Evolutionary conservation across 768 basidiomycete genomes (phyloP), one percentile per base, ranked within the genome.

Genomic region (Tulasnella sp.): DNA sequence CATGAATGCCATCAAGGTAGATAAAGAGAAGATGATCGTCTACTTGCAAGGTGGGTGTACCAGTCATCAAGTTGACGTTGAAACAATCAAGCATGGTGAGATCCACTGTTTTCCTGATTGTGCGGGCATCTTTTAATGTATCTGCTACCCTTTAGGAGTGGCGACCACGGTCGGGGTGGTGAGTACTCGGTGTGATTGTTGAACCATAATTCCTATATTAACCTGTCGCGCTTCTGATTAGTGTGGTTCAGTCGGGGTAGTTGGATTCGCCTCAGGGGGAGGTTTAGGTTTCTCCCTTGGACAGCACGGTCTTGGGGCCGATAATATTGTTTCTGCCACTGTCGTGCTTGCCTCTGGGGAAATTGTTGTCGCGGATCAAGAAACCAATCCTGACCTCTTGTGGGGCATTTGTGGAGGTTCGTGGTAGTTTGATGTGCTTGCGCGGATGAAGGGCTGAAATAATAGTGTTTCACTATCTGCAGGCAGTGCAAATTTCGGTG

Each of bases 361-460:
- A 4, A 24, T 60, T 42, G 51, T 60, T 5, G 30, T 23, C n/a
- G 29, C 58, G 3, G 50, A 34, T 34, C 45, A 51, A 5, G 17
- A 10, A 3, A 29, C 32, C 17, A 42, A 60, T 29, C 34, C 50
- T 7, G 59, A 60, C 38, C 50, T 60, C 15, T 52, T 60, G 13
- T 60, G 59, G 59, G 59, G 11, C n/a, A 56, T 60, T 15, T 24
- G 59, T 17, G 59, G 59, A 32, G 58, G 58, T 59, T 7, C 11
- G 27, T 11, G n/a, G 47, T 23, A 5, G 11, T 48, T 7, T 43
- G 42, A 19, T 13, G 19, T 43, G 13, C 13, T 43, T 19, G 19
- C 42, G 13, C 13, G 19, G 19, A 43, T 43, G 42, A 19, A 43
- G n/a, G n/a, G n/a, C n/a, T n/a, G n/a, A n/a, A n/a, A n/a, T n/a